phyloP scores from a whole-genome alignment of 805 yeast species.

The Jamesozyma spencerorum region DNA sequence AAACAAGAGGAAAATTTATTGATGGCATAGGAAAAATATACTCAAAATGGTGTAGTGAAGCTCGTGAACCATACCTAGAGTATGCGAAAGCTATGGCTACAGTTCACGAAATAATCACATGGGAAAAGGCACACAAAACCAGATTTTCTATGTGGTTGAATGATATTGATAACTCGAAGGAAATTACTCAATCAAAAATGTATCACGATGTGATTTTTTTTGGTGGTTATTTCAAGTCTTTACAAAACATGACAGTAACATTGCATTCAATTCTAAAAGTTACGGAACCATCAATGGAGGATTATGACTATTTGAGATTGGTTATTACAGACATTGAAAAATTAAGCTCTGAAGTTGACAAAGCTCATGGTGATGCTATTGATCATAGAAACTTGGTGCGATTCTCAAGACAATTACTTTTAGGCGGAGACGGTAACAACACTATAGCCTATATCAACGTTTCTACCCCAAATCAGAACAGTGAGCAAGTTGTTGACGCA shows the following conservation, averaged over 20 bases:
- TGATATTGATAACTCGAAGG: conserved; percentile 41
- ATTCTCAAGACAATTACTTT: conserved; percentile 33
- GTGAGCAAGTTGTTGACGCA: neutral
- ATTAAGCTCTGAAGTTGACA: conserved; percentile 52
- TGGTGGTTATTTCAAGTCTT: conserved; percentile 45
- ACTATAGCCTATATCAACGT: conserved; percentile 23
- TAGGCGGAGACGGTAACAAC: conserved; percentile 16
- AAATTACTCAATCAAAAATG: conserved; percentile 34
- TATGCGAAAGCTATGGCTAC: conserved; percentile 56
- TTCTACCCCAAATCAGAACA: neutral
- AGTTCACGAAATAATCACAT: conserved; percentile 45
- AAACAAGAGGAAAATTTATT: conserved; percentile 58
- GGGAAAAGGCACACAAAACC: conserved; percentile 36
- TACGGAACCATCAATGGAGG: conserved; percentile 41
- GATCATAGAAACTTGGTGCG: conserved; percentile 46
- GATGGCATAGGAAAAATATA: conserved; percentile 55
- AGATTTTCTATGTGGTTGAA: conserved; percentile 50
- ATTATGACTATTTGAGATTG: conserved; percentile 40
- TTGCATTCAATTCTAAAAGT: conserved; percentile 47
- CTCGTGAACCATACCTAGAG: conserved; percentile 42
- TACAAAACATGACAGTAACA: conserved; percentile 53
- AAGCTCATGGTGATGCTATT: conserved; percentile 51
- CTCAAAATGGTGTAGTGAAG: conserved; percentile 53
- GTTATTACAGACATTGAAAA: conserved; percentile 47
- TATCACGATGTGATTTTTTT: conserved; percentile 48